These are phyloP conservation scores for Eucalyptus pumila DNA, from an alignment of 345 rosid genomes.

Conservation along the genomic window DNA sequence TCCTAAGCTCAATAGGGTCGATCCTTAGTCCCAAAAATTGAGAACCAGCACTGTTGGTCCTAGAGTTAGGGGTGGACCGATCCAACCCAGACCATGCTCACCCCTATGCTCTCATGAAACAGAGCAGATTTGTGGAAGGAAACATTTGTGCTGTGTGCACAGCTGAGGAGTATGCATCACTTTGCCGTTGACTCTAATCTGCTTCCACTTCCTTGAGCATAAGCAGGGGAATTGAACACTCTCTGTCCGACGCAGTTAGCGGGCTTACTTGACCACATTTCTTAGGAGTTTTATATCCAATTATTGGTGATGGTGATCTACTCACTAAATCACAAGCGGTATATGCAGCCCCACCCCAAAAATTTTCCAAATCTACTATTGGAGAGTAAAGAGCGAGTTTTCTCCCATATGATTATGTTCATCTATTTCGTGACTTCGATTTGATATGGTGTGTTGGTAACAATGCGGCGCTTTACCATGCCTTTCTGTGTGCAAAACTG, in stretches of 20 bases:
- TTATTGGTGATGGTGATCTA: not conserved
- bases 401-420: not conserved
- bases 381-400: not conserved
- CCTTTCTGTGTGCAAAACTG: not conserved
- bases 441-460: not conserved
- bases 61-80: too few relatives aligned
- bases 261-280: not conserved
- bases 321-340: not conserved
- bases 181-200: not conserved
- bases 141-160: not conserved
- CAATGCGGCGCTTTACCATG: not conserved
- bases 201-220: not conserved
- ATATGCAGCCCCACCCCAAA: not conserved
- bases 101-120: not conserved
- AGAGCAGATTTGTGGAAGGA: not conserved
- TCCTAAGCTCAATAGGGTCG: too few relatives aligned
- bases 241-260: not conserved
- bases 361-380: not conserved
- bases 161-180: not conserved
- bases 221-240: not conserved
- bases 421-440: not conserved
- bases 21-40: too few relatives aligned
- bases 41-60: too few relatives aligned
- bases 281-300: not conserved
- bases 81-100: too few relatives aligned